phyloP scores from a whole-genome alignment of 2,329 filamentous ascomycete genomes.

The Penicillium sp. region DNA sequence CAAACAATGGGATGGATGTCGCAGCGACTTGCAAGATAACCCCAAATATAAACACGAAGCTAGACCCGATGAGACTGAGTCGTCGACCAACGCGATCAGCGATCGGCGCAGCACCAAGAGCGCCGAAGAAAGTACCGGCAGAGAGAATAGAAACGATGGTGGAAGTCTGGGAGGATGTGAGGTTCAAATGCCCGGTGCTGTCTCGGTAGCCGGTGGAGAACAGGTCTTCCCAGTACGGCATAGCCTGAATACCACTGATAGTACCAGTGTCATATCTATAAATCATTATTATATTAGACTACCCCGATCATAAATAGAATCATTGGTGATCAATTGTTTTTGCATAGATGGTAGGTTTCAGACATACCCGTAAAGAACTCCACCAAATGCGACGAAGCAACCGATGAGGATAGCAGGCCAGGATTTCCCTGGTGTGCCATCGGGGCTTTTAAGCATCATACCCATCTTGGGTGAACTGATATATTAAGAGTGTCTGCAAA shows the following conservation, averaged over 20 bases:
- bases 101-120: slow-evolving; percentile 42
- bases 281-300: background rate
- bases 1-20: slow-evolving; percentile 34
- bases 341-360: background rate
- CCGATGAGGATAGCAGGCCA: slow-evolving; percentile 54
- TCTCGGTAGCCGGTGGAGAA: slow-evolving; percentile 39
- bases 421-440: background rate
- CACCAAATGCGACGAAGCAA: slow-evolving; percentile 59
- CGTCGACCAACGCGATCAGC: slow-evolving; percentile 41
- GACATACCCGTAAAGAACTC: slow-evolving; percentile 57
- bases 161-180: slow-evolving; percentile 52
- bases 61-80: slow-evolving; percentile 41
- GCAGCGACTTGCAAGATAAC: slow-evolving; percentile 35
- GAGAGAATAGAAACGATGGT: slow-evolving; percentile 49
- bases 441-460: background rate
- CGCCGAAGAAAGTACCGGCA: slow-evolving; percentile 67
- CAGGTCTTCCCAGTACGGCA: slow-evolving; percentile 44
- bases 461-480: too few relatives aligned
- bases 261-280: slow-evolving; percentile 54
- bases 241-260: slow-evolving; percentile 54
- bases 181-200: slow-evolving; percentile 37
- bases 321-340: background rate
- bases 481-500: too few relatives aligned
- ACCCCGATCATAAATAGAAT: too few relatives aligned
- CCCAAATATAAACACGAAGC: slow-evolving; percentile 35